Base-by-base conservation (phyloP, 495 filamentous ascomycete genomes). In the Hypoxylon rickii region DNA sequence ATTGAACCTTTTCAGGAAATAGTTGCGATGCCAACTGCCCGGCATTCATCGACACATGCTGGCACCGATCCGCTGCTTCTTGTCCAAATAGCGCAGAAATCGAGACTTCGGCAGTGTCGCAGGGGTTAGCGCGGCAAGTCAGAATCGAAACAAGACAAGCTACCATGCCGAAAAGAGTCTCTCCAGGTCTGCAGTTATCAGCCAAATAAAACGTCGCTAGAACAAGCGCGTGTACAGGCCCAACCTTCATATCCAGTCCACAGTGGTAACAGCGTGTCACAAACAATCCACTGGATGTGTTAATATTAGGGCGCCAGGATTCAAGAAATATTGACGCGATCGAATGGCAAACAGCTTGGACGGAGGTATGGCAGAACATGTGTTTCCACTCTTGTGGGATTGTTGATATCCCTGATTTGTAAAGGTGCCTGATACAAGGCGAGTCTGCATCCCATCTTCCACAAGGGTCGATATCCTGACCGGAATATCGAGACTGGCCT, bases 401-500 rank as follows among this genome's bases (percentile, higher is more conserved):
- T 6, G 20, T 42, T 5, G 45, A 19, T 15, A 15, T 15, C 2
- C 49, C 41, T 1, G 45, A 58, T 19, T 33, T 51, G 36, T 51
- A 43, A 2, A 62, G 46, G 2, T 59, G 22, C 6, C 68, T 64
- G 21, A 70, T 46, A 37, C 68, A 73, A 22, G 68, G 64, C 3
- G 70, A 73, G 40, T 73, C 71, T 8, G 70, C 68, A 42, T 75
- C 68, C 71, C 72, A 76, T 56, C 74, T 57, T 10, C 74, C 74
- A 43, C 72, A 76, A 8, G 71, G 66, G 45, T 73, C 72, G 1
- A 73, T 59, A 32, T 76, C 68, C 49, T 75, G 67, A 17, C 72
- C 73, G 11, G 66, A 36, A 40, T 67, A 76, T 31, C 62, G 55
- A 17, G 58, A 33, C 7, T 42, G 40, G 11, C 16, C 29, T 1